A percentile compares a stretch with the other conserved stretches of the same genome.
These are phyloP conservation scores for Phylloporus arenicola DNA, from an alignment of 768 basidiomycete genomes.

Conservation along the genomic window DNA sequence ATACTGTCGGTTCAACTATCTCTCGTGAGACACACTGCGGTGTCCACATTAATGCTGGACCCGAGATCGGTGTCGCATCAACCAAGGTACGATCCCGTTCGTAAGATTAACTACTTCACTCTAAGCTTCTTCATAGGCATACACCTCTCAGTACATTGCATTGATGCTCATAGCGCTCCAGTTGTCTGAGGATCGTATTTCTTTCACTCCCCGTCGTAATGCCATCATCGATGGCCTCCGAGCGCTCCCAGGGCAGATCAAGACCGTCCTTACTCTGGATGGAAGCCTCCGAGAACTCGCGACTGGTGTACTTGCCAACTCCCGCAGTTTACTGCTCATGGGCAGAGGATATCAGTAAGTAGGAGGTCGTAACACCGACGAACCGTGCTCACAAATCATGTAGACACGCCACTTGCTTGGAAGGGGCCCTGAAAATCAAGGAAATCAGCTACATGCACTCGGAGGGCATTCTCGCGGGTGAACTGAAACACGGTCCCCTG, in stretches of 20 bases:
- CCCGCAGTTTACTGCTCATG: constrained; percentile 91
- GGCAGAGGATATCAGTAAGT: constrained; percentile 94
- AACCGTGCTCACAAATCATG: not conserved
- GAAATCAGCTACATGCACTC: constrained; percentile 81
- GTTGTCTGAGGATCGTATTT: constrained; percentile 94
- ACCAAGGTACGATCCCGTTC: constrained; percentile 61
- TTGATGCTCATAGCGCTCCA: constrained; percentile 98
- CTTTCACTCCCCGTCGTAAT: constrained; percentile 82
- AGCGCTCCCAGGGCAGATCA: constrained; percentile 85
- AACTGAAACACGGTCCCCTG: constrained; percentile 97
- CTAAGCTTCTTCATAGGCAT: constrained; percentile 52
- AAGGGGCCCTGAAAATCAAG: constrained; percentile 99
- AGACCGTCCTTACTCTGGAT: constrained; percentile 79
- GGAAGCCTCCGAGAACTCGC: constrained; percentile 74
- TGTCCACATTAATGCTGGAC: constrained; percentile 99
- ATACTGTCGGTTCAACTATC: constrained; percentile 96
- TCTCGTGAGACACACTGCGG: constrained; percentile 98
- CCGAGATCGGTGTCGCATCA: constrained; percentile 98
- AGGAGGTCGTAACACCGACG: not conserved
- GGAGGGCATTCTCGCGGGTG: constrained; percentile 89
- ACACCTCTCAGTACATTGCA: constrained; percentile 98
- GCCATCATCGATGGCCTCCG: constrained; percentile 93
- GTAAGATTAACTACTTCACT: not conserved
- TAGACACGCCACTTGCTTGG: constrained; percentile 92
- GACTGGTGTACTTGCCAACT: constrained; percentile 64